A percentile compares a stretch with the other conserved stretches of the same genome.
Conservation (phyloP, 2,329 filamentous ascomycete species). For the Lecanosticta acicola region DNA sequence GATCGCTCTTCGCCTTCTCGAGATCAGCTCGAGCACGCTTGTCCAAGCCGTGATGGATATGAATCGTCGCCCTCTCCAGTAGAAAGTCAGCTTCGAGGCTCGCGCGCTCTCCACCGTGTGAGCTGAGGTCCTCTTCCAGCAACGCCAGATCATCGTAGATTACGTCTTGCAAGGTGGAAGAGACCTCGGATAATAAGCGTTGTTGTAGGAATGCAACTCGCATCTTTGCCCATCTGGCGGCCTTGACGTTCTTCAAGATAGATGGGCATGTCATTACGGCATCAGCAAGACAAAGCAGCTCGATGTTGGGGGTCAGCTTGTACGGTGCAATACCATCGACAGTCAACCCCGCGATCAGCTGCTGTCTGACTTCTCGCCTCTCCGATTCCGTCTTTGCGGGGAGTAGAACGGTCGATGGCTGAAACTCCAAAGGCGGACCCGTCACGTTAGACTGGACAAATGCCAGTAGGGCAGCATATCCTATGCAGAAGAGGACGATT, state of each 20-base stretch:
- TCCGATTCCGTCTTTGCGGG: conserved; percentile 42
- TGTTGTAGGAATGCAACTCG: conserved; percentile 70
- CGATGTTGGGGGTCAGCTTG: conserved; percentile 72
- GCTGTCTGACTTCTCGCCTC: conserved; percentile 45
- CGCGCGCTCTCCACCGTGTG: conserved; percentile 13
- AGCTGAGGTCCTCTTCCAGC: conserved; percentile 43
- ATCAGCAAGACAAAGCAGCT: conserved; percentile 74
- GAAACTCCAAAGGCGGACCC: conserved; percentile 68
- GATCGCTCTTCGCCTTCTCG: conserved; percentile 58
- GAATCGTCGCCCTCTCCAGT: conserved; percentile 74
- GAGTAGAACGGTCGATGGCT: conserved; percentile 46
- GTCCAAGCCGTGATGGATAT: conserved; percentile 79
- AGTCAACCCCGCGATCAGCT: conserved; percentile 64
- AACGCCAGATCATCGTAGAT: conserved; percentile 57
- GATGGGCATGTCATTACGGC: conserved; percentile 48
- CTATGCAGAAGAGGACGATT: conserved; percentile 50
- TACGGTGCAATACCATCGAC: conserved; percentile 85
- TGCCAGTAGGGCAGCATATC: conserved; percentile 64
- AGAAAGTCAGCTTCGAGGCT: conserved; percentile 62
- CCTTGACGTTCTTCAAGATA: conserved; percentile 41
- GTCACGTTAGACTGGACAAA: conserved; percentile 87
- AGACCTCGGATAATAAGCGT: conserved; percentile 58
- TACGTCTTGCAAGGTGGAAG: conserved; percentile 52
- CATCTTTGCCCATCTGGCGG: conserved; percentile 58
- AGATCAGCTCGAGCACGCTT: conserved; percentile 67